These are phyloP conservation scores for Mortierella sp. DNA, from an alignment of 371 early-diverging fungal species.

Conservation along the genomic window DNA sequence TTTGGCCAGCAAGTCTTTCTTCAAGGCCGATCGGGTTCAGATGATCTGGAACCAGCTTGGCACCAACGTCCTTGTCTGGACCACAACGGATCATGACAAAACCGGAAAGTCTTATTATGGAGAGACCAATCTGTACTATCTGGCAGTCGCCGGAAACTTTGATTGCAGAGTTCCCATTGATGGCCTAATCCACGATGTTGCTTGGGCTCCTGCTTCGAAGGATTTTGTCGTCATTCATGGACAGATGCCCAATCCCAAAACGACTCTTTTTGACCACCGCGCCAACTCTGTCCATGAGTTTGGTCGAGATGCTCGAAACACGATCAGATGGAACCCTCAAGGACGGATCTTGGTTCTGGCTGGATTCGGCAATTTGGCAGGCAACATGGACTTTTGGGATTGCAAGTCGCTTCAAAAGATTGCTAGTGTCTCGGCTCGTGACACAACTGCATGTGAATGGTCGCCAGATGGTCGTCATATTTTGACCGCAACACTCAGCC, in stretches of 20 bases:
- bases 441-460: constrained; percentile 91
- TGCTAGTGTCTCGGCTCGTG: constrained; percentile 80
- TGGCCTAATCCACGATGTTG: constrained; percentile 96
- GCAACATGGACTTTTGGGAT: constrained; percentile 94
- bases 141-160: constrained; percentile 91
- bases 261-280: constrained; percentile 92
- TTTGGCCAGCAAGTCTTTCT: constrained; percentile 91
- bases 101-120: constrained; percentile 97
- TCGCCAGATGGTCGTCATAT: constrained; percentile 91
- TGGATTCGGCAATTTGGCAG: constrained; percentile 97
- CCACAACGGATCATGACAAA: constrained; percentile 94
- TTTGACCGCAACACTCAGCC: constrained; percentile 92
- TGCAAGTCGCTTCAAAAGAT: constrained; percentile 83
- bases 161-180: constrained; percentile 92
- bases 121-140: constrained; percentile 91
- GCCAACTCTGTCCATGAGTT: constrained; percentile 87
- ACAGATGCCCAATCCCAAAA: constrained; percentile 77
- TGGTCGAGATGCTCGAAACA: constrained; percentile 88
- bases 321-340: constrained; percentile 87
- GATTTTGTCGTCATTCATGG: constrained; percentile 97
- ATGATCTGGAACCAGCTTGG: constrained; percentile 96
- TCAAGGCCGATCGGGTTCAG: constrained; percentile 91
- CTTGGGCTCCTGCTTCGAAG: constrained; percentile 93
- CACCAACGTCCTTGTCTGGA: constrained; percentile 87
- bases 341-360: constrained; percentile 81